These are phyloP conservation scores for Microdochium trichocladiopsis DNA, from an alignment of 2,329 filamentous ascomycete species.

Conservation along the genomic window DNA sequence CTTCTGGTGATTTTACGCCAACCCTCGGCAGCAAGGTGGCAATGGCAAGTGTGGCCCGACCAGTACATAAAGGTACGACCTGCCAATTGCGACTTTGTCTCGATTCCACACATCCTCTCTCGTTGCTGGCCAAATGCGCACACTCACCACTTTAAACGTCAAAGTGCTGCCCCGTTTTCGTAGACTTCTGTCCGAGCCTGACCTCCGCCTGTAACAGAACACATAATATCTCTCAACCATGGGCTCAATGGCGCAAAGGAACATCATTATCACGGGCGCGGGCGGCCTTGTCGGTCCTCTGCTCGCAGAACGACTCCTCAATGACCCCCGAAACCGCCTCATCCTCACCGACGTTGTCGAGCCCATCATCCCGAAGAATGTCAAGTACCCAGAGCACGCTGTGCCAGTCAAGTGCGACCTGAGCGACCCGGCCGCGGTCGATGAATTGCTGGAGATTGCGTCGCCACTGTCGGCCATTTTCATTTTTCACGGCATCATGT, in stretches of 20 bases:
- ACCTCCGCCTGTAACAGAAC: too few relatives aligned
- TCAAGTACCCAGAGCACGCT: constrained; percentile 40
- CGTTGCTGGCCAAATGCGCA: too few relatives aligned
- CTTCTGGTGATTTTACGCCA: too few relatives aligned
- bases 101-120: too few relatives aligned
- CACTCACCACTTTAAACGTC: too few relatives aligned
- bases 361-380: constrained; percentile 40
- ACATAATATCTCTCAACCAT: background rate
- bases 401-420: constrained; percentile 43
- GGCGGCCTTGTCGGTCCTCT: constrained; percentile 25
- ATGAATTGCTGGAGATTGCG: constrained; percentile 31
- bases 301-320: constrained; percentile 30
- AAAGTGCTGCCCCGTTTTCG: too few relatives aligned
- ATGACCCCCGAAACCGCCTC: constrained; percentile 27
- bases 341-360: constrained; percentile 47
- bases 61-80: too few relatives aligned
- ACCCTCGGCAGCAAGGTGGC: too few relatives aligned
- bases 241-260: constrained; percentile 9
- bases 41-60: too few relatives aligned
- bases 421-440: constrained; percentile 20
- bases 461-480: constrained; percentile 46
- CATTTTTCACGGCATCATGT: constrained; percentile 64
- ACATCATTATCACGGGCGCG: constrained; percentile 25
- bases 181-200: too few relatives aligned
- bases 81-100: too few relatives aligned